A percentile compares a stretch with the other conserved stretches of the same genome.
These are phyloP conservation scores for Mycena filopes DNA, from an alignment of 768 basidiomycete genomes.

Conservation along the genomic window DNA sequence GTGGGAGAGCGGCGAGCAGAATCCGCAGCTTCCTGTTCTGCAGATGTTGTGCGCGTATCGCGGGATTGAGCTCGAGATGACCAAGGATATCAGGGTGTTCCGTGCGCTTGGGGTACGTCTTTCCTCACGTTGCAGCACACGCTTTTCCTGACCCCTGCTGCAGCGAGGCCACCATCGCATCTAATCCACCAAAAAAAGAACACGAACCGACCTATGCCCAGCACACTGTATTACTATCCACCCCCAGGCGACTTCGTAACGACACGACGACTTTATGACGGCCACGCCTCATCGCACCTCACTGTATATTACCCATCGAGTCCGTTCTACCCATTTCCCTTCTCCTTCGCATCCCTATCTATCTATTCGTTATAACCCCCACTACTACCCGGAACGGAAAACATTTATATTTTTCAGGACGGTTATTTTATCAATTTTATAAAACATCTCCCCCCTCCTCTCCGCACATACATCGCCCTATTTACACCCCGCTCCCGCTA, in stretches of 20 bases:
- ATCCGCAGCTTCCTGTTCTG: slow-evolving; percentile 63
- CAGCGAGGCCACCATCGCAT: slow-evolving; percentile 38
- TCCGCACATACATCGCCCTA: too few relatives aligned
- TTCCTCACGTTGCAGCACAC: neutral
- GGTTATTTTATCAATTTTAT: too few relatives aligned
- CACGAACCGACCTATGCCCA: slow-evolving; percentile 3
- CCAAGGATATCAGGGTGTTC: slow-evolving; percentile 62
- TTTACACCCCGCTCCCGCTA: too few relatives aligned
- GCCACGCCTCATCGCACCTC: slow-evolving; percentile 17
- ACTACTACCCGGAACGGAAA: too few relatives aligned
- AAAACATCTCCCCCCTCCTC: too few relatives aligned
- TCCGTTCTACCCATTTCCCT: neutral
- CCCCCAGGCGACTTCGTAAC: slow-evolving; percentile 13
- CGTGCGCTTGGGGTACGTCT: slow-evolving; percentile 61
- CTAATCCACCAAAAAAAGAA: slow-evolving; percentile 1
- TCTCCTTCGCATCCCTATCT: neutral
- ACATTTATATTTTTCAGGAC: too few relatives aligned
- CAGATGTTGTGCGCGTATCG: slow-evolving; percentile 72
- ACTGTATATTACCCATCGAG: slow-evolving; percentile 25
- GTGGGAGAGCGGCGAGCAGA: slow-evolving; percentile 61
- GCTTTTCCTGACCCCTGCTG: slow-evolving; percentile 17
- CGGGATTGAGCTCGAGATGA: slow-evolving; percentile 65
- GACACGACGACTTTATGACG: slow-evolving; percentile 22
- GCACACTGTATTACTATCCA: slow-evolving; percentile 25
- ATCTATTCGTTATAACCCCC: neutral